Base-by-base conservation (phyloP, 805 yeast species). In the Wickerhamomyces pijperi region DNA sequence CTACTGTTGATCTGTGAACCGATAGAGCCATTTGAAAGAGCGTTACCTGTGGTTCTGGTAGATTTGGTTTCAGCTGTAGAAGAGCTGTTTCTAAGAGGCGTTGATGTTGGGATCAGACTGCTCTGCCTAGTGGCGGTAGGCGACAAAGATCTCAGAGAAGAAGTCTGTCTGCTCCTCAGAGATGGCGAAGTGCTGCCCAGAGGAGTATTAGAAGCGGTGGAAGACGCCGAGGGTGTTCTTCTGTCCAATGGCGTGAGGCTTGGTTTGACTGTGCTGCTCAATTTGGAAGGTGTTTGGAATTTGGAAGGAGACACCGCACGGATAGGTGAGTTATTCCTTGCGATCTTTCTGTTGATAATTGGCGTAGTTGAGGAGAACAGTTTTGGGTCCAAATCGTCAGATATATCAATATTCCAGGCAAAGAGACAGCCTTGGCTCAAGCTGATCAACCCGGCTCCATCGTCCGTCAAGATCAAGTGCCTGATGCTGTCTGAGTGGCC, bases 401-500 rank as follows among this genome's bases (percentile, higher is more conserved):
- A 5, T 31, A 19, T 15, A 31, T 31, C 13, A 15, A 31, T 12
- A 8, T 48, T 46, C 81, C 81, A 75, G 6, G 50, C 53, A 42
- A 76, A 73, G 37, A 74, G 50, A 49, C 80, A 74, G 0, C 80
- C 82, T 46, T 70, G 78, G 17, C 78, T 68, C 14, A 72, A 59
- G 0, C 77, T 64, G 2, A 71, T 45, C 20, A 68, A 51, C 14
- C 61, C 50, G 5, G 46, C 47, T 4, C 49, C 43, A 14, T 41
- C 39, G 6, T 46, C 39, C 9, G 44, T 12, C 34, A 59, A 39
- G 7, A 55, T 43, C 16, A 78, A 41, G 0, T 73, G 70, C 13
- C 71, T 52, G 5, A 77, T 65, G 1, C 68, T 54, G 32, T 77
- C 76, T 1, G 77, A 66, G 45, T 72, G 78, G 0, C 74, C 88